phyloP scores from a whole-genome alignment of 2,329 filamentous ascomycete species.

The Penicillium paneum region DNA sequence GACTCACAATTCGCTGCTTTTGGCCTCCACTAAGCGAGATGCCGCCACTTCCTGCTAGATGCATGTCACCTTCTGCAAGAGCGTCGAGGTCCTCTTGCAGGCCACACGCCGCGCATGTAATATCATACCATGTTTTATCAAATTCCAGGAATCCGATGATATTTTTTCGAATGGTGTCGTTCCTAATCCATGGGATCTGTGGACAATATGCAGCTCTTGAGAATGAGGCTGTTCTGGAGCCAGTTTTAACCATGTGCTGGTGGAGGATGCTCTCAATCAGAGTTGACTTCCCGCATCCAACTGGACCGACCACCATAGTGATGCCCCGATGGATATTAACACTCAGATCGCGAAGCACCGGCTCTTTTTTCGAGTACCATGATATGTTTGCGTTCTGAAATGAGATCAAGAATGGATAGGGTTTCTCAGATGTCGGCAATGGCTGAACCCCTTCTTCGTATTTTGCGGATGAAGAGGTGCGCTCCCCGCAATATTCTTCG shows the following conservation, averaged over 20 bases:
- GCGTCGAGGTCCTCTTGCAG: constrained; percentile 24
- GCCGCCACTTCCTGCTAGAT: constrained; percentile 43
- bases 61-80: constrained; percentile 29
- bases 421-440: background rate
- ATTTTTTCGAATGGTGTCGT: constrained; percentile 73
- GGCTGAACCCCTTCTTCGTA: background rate
- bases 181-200: constrained; percentile 89
- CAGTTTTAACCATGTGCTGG: background rate
- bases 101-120: constrained; percentile 19
- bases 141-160: constrained; percentile 69
- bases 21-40: constrained; percentile 45
- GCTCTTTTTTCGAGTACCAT: background rate
- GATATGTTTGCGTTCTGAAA: background rate
- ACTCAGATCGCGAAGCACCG: background rate
- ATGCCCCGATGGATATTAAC: background rate
- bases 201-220: constrained; percentile 54
- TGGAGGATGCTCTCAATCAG: constrained; percentile 5
- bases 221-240: background rate
- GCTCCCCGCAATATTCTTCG: constrained; percentile 12
- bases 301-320: constrained; percentile 9
- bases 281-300: constrained; percentile 15
- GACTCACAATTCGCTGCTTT: constrained; percentile 32
- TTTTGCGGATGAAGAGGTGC: background rate
- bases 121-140: constrained; percentile 20
- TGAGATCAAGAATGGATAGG: background rate